These are phyloP conservation scores for Cercospora janseana DNA, from an alignment of 2,329 filamentous ascomycete species.

Conservation along the genomic window DNA sequence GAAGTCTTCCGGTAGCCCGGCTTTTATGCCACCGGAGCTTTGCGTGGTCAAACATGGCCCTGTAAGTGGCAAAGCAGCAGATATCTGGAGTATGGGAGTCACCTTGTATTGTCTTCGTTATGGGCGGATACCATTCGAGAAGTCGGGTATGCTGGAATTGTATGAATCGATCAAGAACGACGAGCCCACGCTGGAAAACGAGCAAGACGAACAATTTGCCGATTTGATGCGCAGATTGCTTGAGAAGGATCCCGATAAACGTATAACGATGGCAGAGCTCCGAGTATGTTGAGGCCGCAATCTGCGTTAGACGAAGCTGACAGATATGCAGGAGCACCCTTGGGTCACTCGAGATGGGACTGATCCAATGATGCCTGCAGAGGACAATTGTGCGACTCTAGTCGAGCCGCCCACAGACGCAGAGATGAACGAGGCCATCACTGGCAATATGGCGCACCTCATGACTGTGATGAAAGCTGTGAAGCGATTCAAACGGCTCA, in stretches of 20 bases:
- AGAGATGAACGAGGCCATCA: constrained; percentile 88
- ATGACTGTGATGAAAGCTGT: constrained; percentile 90
- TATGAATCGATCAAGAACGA: constrained; percentile 84
- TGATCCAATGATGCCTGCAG: constrained; percentile 73
- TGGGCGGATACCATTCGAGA: constrained; percentile 82
- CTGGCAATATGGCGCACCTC: constrained; percentile 80
- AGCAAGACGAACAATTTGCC: constrained; percentile 65
- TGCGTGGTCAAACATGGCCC: constrained; percentile 83
- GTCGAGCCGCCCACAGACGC: constrained; percentile 83
- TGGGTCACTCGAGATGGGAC: constrained; percentile 84
- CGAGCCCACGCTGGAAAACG: constrained; percentile 59
- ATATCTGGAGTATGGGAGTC: constrained; percentile 98
- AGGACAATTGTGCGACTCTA: constrained; percentile 81
- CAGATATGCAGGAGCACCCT: constrained; percentile 66
- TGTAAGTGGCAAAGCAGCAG: constrained; percentile 82
- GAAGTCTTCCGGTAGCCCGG: constrained; percentile 91
- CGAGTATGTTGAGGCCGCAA: constrained; percentile 59
- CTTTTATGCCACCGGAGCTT: constrained; percentile 89
- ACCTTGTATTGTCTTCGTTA: constrained; percentile 91
- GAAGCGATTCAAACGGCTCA: constrained; percentile 76
- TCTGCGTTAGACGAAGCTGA: constrained; percentile 27
- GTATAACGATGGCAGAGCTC: constrained; percentile 79
- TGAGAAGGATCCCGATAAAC: constrained; percentile 78
- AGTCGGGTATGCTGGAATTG: constrained; percentile 74
- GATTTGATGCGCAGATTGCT: constrained; percentile 73